Conservation (phyloP, 2,329 filamentous ascomycete genomes). For the Phyllachora maydis region DNA sequence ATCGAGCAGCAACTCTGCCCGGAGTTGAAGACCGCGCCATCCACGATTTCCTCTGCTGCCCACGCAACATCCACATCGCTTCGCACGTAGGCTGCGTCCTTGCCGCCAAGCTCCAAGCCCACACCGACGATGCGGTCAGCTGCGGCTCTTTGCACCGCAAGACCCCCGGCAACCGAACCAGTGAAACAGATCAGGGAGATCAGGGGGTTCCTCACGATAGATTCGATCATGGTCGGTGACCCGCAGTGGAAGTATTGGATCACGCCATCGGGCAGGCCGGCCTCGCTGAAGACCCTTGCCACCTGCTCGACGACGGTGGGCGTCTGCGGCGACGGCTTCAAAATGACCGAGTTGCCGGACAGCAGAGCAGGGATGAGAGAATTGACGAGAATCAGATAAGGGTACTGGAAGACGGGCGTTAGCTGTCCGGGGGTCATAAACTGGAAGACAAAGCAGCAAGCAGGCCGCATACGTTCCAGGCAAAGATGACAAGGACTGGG, state of each 20-base stretch:
- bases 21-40: conserved; percentile 92
- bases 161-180: conserved; percentile 71
- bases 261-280: conserved; percentile 65
- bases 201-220: conserved; percentile 55
- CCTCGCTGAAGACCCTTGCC: conserved; percentile 52
- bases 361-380: conserved; percentile 81
- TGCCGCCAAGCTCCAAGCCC: conserved; percentile 80
- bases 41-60: conserved; percentile 87
- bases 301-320: conserved; percentile 81
- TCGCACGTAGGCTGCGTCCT: conserved; percentile 82
- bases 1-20: conserved; percentile 95
- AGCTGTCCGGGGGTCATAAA: conserved; percentile 1
- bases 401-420: conserved; percentile 41
- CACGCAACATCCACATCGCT: conserved; percentile 72
- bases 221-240: conserved; percentile 54
- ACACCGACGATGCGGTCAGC: conserved; percentile 70
- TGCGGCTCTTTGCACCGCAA: conserved; percentile 71
- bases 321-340: conserved; percentile 91
- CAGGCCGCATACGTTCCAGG: conserved; percentile 63
- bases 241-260: conserved; percentile 88
- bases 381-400: conserved; percentile 85
- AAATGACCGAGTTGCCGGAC: conserved; percentile 73
- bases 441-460: not conserved
- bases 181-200: conserved; percentile 82
- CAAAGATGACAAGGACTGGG: conserved; percentile 74